Evolutionary conservation across 768 basidiomycete genomes (phyloP).

Genomic region (Rickenella mellea): DNA sequence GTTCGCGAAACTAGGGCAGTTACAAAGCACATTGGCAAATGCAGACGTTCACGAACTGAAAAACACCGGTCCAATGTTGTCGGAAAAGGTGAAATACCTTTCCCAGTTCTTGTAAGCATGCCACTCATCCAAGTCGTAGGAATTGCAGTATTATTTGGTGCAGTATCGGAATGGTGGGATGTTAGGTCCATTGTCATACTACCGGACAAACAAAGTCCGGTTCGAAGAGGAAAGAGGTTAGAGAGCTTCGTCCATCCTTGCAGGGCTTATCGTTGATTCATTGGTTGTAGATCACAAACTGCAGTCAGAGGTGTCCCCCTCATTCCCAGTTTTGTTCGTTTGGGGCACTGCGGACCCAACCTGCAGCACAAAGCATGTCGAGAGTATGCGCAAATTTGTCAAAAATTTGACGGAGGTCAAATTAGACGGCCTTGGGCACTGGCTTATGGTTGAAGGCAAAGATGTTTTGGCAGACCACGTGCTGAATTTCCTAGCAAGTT

Average conservation of each 20-base stretch:
- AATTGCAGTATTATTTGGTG: slow-evolving; percentile 41
- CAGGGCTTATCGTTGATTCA: neutral
- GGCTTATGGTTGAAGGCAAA: slow-evolving; percentile 57
- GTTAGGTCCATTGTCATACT: slow-evolving; percentile 71
- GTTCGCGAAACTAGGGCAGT: neutral
- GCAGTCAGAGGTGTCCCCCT: slow-evolving; percentile 29
- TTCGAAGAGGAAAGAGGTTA: slow-evolving; percentile 55
- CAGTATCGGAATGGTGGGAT: slow-evolving; percentile 41
- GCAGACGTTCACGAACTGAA: neutral
- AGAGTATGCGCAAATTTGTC: slow-evolving; percentile 40
- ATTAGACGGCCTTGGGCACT: slow-evolving; percentile 53
- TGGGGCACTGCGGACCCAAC: slow-evolving; percentile 50
- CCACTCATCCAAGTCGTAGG: slow-evolving; percentile 25
- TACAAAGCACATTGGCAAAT: neutral
- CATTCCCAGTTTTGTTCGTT: slow-evolving; percentile 52
- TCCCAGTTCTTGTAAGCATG: no score
- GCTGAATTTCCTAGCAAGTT: slow-evolving; percentile 25
- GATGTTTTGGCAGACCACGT: slow-evolving; percentile 43
- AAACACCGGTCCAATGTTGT: neutral
- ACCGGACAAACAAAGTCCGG: slow-evolving; percentile 51
- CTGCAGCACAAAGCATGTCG: slow-evolving; percentile 29
- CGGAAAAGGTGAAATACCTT: neutral
- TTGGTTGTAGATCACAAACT: slow-evolving; percentile 22
- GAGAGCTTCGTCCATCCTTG: neutral
- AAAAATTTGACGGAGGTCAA: slow-evolving; percentile 38